Conservation (phyloP, 2,329 filamentous ascomycete genomes). For the Davidsoniella neocaledoniae region DNA sequence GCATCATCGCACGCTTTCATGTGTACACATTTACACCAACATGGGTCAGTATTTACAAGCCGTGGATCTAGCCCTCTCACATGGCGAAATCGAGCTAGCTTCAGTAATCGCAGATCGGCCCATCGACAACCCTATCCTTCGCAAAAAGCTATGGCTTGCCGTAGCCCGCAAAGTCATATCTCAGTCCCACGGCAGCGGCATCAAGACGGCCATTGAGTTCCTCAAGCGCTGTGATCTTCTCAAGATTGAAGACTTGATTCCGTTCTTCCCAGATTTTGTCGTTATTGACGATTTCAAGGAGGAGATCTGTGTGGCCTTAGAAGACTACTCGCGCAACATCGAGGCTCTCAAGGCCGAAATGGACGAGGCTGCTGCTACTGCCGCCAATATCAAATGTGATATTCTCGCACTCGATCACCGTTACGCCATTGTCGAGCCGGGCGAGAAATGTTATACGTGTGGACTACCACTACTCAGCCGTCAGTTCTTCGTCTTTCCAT, state of each 20-base stretch:
- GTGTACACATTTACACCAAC: conserved; percentile 90
- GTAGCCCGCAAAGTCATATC: conserved; percentile 90
- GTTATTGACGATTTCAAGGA: conserved; percentile 99
- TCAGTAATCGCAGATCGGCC: conserved; percentile 77
- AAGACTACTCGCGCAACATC: conserved; percentile 85
- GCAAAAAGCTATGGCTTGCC: conserved; percentile 90
- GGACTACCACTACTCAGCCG: conserved; percentile 69
- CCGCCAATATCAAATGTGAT: conserved; percentile 77
- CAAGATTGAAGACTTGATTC: conserved; percentile 90
- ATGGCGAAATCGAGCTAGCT: conserved; percentile 79
- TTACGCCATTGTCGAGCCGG: conserved; percentile 92
- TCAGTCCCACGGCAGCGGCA: conserved; percentile 50
- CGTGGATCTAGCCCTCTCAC: conserved; percentile 78
- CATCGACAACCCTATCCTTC: conserved; percentile 58
- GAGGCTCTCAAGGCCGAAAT: conserved; percentile 80
- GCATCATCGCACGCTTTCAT: conserved; percentile 79
- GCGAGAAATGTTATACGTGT: conserved; percentile 85
- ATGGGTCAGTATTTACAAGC: conserved; percentile 93
- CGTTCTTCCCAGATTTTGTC: conserved; percentile 96
- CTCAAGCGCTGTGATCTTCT: conserved; percentile 80
- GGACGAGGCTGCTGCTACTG: conserved; percentile 83
- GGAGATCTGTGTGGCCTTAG: conserved; percentile 84
- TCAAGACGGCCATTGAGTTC: conserved; percentile 88
- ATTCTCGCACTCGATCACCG: conserved; percentile 72
- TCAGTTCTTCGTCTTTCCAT: conserved; percentile 97